Conservation (phyloP, 179 eudicot genomes). For the Monotropa hypopitys region DNA sequence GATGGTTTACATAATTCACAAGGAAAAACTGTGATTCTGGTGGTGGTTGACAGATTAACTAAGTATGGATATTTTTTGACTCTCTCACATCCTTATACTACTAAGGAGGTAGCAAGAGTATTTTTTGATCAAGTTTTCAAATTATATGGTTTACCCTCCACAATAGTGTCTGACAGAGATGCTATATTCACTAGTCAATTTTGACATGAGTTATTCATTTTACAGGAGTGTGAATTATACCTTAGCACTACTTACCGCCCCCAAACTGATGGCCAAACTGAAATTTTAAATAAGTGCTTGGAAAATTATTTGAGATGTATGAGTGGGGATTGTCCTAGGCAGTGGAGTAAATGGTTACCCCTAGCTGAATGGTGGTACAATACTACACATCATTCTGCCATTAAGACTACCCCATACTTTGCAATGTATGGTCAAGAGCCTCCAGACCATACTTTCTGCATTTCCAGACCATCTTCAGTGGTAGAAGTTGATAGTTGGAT, state of each 20-base stretch:
- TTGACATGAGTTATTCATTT: neutral
- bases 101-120: neutral
- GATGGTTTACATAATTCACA: neutral
- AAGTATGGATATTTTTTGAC: neutral
- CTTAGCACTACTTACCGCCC: neutral
- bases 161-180: neutral
- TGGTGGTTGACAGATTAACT: neutral
- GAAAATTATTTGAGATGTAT: neutral
- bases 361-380: neutral
- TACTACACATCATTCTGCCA: neutral
- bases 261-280: constrained; percentile 6
- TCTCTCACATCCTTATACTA: neutral
- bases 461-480: too few relatives aligned
- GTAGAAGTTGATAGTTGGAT: too few relatives aligned
- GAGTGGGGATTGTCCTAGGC: neutral
- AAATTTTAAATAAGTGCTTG: neutral
- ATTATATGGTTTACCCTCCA: neutral
- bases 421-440: too few relatives aligned
- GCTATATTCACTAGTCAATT: neutral
- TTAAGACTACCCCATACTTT: neutral
- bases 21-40: neutral
- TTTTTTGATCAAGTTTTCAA: neutral
- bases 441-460: too few relatives aligned
- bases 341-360: neutral
- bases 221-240: neutral